Evolutionary conservation across 345 rosid genomes (phyloP), one percentile per base, ranked within the genome.

Genomic region (Gossypium arboreum): DNA sequence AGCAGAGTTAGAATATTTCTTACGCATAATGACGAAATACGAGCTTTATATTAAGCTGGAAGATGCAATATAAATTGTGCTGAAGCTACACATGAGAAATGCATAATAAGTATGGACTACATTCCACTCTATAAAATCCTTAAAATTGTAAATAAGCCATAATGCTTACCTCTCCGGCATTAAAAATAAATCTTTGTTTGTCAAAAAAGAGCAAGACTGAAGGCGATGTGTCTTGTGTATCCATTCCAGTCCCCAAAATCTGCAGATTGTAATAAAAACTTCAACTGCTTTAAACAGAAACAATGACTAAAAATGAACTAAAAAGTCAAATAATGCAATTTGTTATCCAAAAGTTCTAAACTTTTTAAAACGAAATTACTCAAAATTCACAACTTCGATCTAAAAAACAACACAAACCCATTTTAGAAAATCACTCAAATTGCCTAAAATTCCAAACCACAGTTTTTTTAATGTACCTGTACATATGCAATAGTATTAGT

Each of bases 241-340:
- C 98, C 97, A 94, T 89, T 79, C 98, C 98, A 34, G 97, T 94
- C 62, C 98, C 98, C 52, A 94, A 84, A 59, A 92, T 91, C 97
- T 94, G 79, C 59, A 55, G 13, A 29, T 16, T 12, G 29, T 66
- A 80, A 56, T 25, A 70, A 68, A 48, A 67, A 20, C 3, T 11
- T 44, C 13, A 67, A 22, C 8, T 45, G n/a, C 27, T 22, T 47
- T 22, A 22, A 22, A 2, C 54, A 17, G 2, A 67, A 22, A 34
- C 39, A 47, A 12, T 67, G 51, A 44, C 54, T 44, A 18, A 20
- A 34, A 66, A 7, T 66, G 9, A 11, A 20, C 12, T 43, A 12
- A 20, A 34, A 24, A 27, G 13, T 22, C 39, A 67, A 67, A 17
- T 41, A 12, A 67, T 20, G 34, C 34, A 6, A 44, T 4, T 18